Evolutionary conservation across 2,329 filamentous ascomycete genomes (phyloP).

Genomic region (Didymella lethalis): DNA sequence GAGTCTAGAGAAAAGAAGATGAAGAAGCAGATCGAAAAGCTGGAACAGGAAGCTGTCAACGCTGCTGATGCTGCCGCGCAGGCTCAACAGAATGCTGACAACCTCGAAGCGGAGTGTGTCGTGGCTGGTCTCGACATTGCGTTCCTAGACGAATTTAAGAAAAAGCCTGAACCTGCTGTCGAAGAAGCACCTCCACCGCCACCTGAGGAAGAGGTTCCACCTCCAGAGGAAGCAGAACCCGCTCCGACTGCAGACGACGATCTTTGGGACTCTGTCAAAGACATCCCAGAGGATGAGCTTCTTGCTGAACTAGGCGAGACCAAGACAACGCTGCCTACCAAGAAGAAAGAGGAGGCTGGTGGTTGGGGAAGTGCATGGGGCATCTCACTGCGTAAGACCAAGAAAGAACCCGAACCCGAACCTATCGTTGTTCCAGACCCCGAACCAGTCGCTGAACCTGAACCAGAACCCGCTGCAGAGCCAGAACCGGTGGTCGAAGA

Average conservation of each 20-base stretch:
- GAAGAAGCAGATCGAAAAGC: slow-evolving; percentile 40
- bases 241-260: slow-evolving; percentile 35
- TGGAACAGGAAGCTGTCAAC: slow-evolving; percentile 40
- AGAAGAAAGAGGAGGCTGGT: slow-evolving; percentile 41
- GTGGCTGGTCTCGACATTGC: slow-evolving; percentile 46
- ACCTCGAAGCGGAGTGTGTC: slow-evolving; percentile 44
- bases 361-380: slow-evolving; percentile 56
- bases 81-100: slow-evolving; percentile 36
- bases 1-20: slow-evolving; percentile 39
- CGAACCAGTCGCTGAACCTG: slow-evolving; percentile 35
- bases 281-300: slow-evolving; percentile 43
- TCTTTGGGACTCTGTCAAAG: slow-evolving; percentile 46
- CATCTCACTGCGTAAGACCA: slow-evolving; percentile 55
- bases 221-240: slow-evolving; percentile 23
- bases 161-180: slow-evolving; percentile 30
- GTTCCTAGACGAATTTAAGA: slow-evolving; percentile 34
- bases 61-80: slow-evolving; percentile 51
- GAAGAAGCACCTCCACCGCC: slow-evolving; percentile 36
- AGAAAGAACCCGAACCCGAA: slow-evolving; percentile 51
- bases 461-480: slow-evolving; percentile 29
- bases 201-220: slow-evolving; percentile 22
- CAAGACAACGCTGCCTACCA: slow-evolving; percentile 19
- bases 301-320: slow-evolving; percentile 49
- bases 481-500: slow-evolving; percentile 39
- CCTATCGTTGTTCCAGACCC: slow-evolving; percentile 39